Evolutionary conservation across 2,329 filamentous ascomycete species (phyloP).

Genomic region (Karstenula rhodostoma): DNA sequence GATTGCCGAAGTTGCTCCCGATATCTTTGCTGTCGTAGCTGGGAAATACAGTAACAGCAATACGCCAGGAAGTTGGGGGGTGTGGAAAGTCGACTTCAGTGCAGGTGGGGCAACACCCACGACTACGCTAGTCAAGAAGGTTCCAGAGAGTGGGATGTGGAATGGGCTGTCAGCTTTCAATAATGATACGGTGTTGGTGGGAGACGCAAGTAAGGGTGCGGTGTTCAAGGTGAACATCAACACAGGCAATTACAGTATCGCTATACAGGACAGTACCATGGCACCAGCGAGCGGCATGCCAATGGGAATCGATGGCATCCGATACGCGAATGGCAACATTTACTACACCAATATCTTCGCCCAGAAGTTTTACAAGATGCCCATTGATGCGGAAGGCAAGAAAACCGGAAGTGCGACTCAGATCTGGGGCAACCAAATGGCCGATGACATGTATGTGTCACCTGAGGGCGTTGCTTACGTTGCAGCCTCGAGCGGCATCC

Average conservation of each 20-base stretch:
- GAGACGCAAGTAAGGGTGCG: conserved; percentile 28
- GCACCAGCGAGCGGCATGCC: conserved; percentile 13
- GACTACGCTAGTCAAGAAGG: conserved; percentile 24
- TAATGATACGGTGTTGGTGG: conserved; percentile 28
- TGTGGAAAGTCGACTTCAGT: conserved; percentile 33
- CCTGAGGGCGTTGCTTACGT: conserved; percentile 28
- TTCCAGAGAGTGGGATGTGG: conserved; percentile 26
- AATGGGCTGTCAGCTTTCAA: conserved; percentile 28
- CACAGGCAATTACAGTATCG: conserved; percentile 27
- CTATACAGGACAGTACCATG: conserved; percentile 29
- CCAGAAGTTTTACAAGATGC: conserved; percentile 29
- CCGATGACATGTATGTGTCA: conserved; percentile 27
- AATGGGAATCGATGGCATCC: conserved; percentile 32
- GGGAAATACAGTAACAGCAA: conserved; percentile 25
- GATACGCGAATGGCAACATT: conserved; percentile 26
- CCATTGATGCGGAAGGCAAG: conserved; percentile 29
- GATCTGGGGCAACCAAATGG: conserved; percentile 27
- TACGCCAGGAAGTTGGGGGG: conserved; percentile 25
- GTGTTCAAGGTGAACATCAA: conserved; percentile 26
- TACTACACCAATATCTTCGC: conserved; percentile 34
- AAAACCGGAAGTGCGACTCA: conserved; percentile 21
- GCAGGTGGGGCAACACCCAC: conserved; percentile 16
- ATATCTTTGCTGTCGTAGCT: conserved; percentile 31
- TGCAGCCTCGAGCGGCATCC: conserved; percentile 21
- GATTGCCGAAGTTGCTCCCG: conserved; percentile 28